phyloP scores from a whole-genome alignment of 2,329 filamentous ascomycete genomes.

The Aspergillus eucalypticola region DNA sequence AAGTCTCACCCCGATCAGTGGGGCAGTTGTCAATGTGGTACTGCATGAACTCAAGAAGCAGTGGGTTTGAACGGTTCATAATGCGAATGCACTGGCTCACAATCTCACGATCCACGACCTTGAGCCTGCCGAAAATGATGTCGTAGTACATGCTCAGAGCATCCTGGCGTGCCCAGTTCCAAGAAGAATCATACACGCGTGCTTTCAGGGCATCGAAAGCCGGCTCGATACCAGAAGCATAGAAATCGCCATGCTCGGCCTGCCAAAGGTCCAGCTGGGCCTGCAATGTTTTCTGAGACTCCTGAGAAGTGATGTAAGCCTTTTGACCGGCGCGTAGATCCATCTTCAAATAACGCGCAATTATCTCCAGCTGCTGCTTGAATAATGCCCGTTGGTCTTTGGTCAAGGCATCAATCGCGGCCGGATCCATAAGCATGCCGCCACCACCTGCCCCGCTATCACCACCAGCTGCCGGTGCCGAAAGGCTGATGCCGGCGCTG shows the following conservation, averaged over 20 bases:
- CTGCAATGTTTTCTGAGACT: conserved; percentile 84
- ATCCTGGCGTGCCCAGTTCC: conserved; percentile 99
- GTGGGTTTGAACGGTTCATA: conserved; percentile 98
- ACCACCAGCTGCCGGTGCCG: conserved; percentile 68
- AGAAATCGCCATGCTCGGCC: conserved; percentile 93
- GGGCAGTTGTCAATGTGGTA: conserved; percentile 99
- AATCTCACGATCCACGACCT: conserved; percentile 93
- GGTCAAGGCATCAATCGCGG: conserved; percentile 91
- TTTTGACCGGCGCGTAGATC: conserved; percentile 97
- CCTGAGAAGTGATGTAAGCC: conserved; percentile 78
- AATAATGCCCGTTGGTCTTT: conserved; percentile 95
- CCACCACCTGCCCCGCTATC: conserved; percentile 69
- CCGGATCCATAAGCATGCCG: conserved; percentile 99
- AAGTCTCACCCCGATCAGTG: conserved; percentile 93
- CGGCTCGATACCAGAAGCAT: conserved; percentile 90
- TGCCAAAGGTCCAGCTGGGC: conserved; percentile 94
- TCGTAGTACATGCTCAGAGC: conserved; percentile 99
- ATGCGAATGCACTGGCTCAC: conserved; percentile 98
- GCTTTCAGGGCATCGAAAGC: conserved; percentile 93
- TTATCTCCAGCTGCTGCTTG: conserved; percentile 96
- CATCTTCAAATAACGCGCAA: conserved; percentile 94
- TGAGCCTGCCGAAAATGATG: conserved; percentile 93
- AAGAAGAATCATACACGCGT: conserved; percentile 94
- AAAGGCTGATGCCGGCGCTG: conserved; percentile 78
- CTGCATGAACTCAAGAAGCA: conserved; percentile 97